A percentile compares a stretch with the other conserved stretches of the same genome.
Evolutionary conservation across 768 basidiomycete species (phyloP).

Genomic region (Suillus americanus): DNA sequence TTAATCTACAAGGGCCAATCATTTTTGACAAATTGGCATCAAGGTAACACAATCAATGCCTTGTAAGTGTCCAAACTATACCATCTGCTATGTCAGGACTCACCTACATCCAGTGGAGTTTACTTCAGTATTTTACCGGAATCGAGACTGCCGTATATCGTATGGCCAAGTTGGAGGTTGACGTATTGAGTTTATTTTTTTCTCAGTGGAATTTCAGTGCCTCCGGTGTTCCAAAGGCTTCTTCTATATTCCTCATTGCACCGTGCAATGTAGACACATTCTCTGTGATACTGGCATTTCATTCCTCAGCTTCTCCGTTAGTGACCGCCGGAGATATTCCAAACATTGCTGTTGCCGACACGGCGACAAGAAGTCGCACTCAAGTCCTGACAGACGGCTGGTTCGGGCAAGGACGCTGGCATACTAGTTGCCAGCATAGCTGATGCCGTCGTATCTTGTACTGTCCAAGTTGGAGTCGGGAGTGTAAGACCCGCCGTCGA

Average conservation of each 20-base stretch:
- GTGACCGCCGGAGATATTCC: background rate
- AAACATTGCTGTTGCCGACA: background rate
- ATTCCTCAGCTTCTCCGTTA: background rate
- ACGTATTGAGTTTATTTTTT: background rate
- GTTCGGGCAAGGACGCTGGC: background rate
- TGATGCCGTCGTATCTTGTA: too few species aligned
- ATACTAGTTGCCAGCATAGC: too few species aligned
- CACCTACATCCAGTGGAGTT: too few species aligned
- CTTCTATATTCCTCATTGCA: background rate
- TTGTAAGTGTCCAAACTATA: slow-evolving; percentile 1
- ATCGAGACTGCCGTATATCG: too few species aligned
- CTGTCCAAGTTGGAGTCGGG: too few species aligned
- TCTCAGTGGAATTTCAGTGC: background rate
- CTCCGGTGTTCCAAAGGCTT: background rate
- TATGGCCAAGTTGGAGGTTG: too few species aligned
- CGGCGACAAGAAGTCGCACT: background rate
- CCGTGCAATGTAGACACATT: background rate
- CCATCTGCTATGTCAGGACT: too few species aligned
- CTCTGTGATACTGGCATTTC: background rate
- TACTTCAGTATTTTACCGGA: too few species aligned
- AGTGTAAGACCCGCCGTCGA: too few species aligned
- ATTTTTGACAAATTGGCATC: slow-evolving; percentile 14
- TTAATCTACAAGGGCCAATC: slow-evolving; percentile 10
- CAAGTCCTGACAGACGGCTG: too few species aligned
- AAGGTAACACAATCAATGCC: slow-evolving; percentile 8